Evolutionary conservation across 2,329 filamentous ascomycete genomes (phyloP), one percentile per base, ranked within the genome.

Genomic region (Metarhizium brunneum): DNA sequence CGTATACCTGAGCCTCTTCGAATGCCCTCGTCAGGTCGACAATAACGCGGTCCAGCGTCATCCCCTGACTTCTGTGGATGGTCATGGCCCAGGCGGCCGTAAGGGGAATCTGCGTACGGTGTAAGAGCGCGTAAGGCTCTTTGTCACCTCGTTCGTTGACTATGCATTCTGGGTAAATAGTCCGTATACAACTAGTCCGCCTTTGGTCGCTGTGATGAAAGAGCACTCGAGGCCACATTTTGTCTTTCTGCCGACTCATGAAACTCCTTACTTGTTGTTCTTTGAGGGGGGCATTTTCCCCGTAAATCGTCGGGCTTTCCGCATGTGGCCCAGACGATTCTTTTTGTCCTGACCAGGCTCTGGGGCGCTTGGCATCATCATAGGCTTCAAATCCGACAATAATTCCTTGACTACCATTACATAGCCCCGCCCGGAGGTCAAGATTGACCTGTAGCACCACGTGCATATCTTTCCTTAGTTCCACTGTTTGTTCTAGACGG

Each of bases 41-140:
- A 2, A 77, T 72, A 2, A 82, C 81, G 4, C 74, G 73, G 20
- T 85, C 77, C 4, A 87, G 68, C 1, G 82, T 85, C 73, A 85
- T 79, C 3, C 83, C 81, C 68, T 86, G 81, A 4, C 75, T 75
- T 64, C 84, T 85, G 64, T 87, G 84, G 2, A 85, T 78, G 0
- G 77, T 86, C 62, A 85, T 76, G 0, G 84, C 84, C 79, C 83
- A 87, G 0, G 77, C 84, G 0, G 82, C 71, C 1, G 75, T 68
- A 0, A 87, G 71, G 0, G 84, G 84, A 6, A 87, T 74, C 62
- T 86, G 83, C 0, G 82, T 83, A n/a, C 84, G 72, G 1, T 72
- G 71, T 0, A 85, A 63, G 1, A 78, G 60, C 40, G 72, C 76
- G 58, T 76, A 77, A 0, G 79, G 78, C 52, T 35, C 3, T 0